Percentiles rank a stretch among this genome's conserved stretches.
Evolutionary conservation across 1,284 basidiomycete genomes (phyloP).

Genomic region (Leccinum huronense): DNA sequence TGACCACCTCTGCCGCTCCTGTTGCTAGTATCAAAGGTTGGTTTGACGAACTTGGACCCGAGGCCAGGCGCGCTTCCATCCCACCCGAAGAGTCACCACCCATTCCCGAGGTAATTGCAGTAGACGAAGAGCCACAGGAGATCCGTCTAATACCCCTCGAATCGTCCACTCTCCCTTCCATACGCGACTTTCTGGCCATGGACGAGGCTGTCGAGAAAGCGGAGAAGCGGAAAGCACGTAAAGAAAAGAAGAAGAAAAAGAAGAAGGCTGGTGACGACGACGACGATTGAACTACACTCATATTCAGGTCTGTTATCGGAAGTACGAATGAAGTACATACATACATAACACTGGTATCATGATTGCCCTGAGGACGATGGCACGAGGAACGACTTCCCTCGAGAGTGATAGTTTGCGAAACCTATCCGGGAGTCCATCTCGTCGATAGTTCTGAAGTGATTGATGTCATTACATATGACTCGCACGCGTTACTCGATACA

Average conservation of each 20-base stretch:
- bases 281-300: conserved; percentile 28
- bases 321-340: conserved; percentile 8
- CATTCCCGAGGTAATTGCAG: conserved; percentile 30
- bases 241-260: conserved; percentile 70
- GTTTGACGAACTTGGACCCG: conserved; percentile 25
- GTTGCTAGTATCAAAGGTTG: conserved; percentile 17
- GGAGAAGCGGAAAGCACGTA: conserved; percentile 65
- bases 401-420: conserved; percentile 69
- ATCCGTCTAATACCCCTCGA: conserved; percentile 65
- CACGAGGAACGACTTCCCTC: conserved; percentile 45
- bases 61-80: conserved; percentile 10
- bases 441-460: conserved; percentile 60
- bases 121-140: conserved; percentile 43
- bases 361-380: conserved; percentile 9
- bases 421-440: conserved; percentile 74
- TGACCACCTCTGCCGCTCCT: not conserved
- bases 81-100: conserved; percentile 22
- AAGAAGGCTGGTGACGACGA: conserved; percentile 26
- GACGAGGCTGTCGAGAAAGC: conserved; percentile 63
- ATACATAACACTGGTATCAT: conserved; percentile 7
- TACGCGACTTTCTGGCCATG: conserved; percentile 75
- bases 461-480: not conserved
- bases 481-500: conserved; percentile 15
- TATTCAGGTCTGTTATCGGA: conserved; percentile 1
- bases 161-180: conserved; percentile 75